Evolutionary conservation across 306 rosid genomes (phyloP).

Genomic region (Biancaea sappan): DNA sequence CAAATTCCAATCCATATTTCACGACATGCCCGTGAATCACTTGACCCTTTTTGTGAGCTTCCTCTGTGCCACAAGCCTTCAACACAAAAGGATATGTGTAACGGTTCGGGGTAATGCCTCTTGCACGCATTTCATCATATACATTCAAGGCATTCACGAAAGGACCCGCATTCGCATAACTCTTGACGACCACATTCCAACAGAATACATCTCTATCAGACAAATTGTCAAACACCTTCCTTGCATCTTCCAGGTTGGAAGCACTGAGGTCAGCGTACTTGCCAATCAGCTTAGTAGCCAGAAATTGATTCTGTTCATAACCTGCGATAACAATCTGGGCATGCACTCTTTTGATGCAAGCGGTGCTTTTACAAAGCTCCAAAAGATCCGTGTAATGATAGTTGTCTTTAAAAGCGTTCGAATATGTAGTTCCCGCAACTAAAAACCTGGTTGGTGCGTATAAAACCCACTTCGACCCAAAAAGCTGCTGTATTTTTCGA

Average conservation of each 20-base stretch:
- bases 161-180: conserved; percentile 71
- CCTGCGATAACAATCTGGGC: conserved; percentile 65
- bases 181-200: conserved; percentile 74
- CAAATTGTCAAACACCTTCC: conserved; percentile 76
- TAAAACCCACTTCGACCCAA: conserved; percentile 18
- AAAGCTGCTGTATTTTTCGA: conserved; percentile 33
- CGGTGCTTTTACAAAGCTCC: conserved; percentile 45
- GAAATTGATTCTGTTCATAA: conserved; percentile 53
- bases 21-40: conserved; percentile 64
- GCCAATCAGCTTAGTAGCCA: conserved; percentile 62
- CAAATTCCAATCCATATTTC: conserved; percentile 68
- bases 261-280: conserved; percentile 38
- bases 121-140: conserved; percentile 49
- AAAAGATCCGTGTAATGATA: conserved; percentile 46
- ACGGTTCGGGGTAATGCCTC: conserved; percentile 45
- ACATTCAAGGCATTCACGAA: conserved; percentile 54
- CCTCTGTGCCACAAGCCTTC: conserved; percentile 71
- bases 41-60: conserved; percentile 48
- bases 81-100: conserved; percentile 78
- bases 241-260: conserved; percentile 45
- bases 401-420: conserved; percentile 38
- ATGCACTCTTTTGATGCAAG: conserved; percentile 46
- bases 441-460: conserved; percentile 20
- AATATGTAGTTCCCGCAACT: not conserved
- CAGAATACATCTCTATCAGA: conserved; percentile 66